Base-by-base conservation (phyloP, 2,329 filamentous ascomycete species). In the Ophidiomyces ophidiicola region DNA sequence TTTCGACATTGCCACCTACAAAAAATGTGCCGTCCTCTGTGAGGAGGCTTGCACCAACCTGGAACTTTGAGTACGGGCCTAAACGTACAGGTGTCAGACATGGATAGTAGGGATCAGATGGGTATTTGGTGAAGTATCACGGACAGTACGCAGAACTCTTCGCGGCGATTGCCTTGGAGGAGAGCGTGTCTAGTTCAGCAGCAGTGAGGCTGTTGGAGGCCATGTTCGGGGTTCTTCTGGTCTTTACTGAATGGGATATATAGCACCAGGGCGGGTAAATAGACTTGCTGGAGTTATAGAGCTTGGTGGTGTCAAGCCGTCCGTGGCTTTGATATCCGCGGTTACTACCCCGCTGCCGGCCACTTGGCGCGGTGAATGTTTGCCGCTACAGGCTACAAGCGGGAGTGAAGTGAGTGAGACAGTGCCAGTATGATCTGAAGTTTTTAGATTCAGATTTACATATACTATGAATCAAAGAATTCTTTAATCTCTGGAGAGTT, bases 61-160 rank as follows among this genome's bases (percentile, higher is more conserved):
- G 82, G 70, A 96, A 98, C 44, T 80, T 73, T 52, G 84, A 92
- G 69, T 94, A 94, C 3, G 83, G 86, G 57, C 76, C 76, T 78
- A 26, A n/a, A n/a, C n/a, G n/a, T 18, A 33, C 18, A 23, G 31
- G 11, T 24, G 7, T n/a, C 12, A 14, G 5, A 28, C 8, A 29
- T 12, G 3, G 12, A 25, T 12, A 33, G 33, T 23, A 12, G 15
- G 5, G 6, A 19, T 20, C 18, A 14, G 19, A 11, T 11, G 11
- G 17, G 20, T 21, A 17, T 18, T 18, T 6, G 32, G 17, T 12
- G 19, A 24, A 35, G 32, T 18, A 10, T 20, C 50, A 67, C 64
- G 58, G 63, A 74, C 86, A 93, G 66, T 96, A 94, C 24, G 88
- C 86, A 39, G 68, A 71, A 2, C 68, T 68, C 60, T 92, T 92